phyloP scores from a whole-genome alignment of 1,284 basidiomycete genomes.

The Mycosarcoma mackinlayi region DNA sequence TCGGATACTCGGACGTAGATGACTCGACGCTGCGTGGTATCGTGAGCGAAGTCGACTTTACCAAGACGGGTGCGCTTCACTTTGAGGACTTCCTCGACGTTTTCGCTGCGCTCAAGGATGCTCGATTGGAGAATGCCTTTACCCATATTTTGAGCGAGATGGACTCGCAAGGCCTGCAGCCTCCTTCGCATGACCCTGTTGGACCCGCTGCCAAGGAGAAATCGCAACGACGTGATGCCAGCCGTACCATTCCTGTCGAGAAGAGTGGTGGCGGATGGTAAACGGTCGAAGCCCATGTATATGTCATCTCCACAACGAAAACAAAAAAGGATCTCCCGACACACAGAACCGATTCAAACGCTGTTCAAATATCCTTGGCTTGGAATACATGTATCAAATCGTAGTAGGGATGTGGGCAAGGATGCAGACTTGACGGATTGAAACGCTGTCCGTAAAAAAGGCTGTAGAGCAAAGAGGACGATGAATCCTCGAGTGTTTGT shows the following conservation, averaged over 20 bases:
- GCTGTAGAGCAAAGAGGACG: too few relatives aligned
- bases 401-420: too few relatives aligned
- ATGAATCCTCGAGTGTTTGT: too few relatives aligned
- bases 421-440: too few relatives aligned
- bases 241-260: slow-evolving; percentile 61
- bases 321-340: neutral
- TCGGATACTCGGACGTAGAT: slow-evolving; percentile 59
- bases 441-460: too few relatives aligned
- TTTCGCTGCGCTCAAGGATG: slow-evolving; percentile 61
- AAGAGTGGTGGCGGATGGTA: slow-evolving; percentile 64
- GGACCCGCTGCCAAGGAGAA: slow-evolving; percentile 56
- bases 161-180: slow-evolving; percentile 47
- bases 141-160: slow-evolving; percentile 60
- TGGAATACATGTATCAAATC: too few relatives aligned
- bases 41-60: slow-evolving; percentile 59
- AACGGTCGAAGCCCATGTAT: too few relatives aligned
- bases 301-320: too few relatives aligned
- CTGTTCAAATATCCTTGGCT: too few relatives aligned
- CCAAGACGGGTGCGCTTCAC: slow-evolving; percentile 57
- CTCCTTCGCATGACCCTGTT: slow-evolving; percentile 47
- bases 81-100: slow-evolving; percentile 64
- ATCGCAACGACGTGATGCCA: slow-evolving; percentile 50
- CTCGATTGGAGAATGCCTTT: slow-evolving; percentile 56
- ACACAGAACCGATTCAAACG: neutral
- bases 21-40: slow-evolving; percentile 57